These are phyloP conservation scores for Boeremia exigua DNA, from an alignment of 2,329 filamentous ascomycete genomes.

Conservation along the genomic window DNA sequence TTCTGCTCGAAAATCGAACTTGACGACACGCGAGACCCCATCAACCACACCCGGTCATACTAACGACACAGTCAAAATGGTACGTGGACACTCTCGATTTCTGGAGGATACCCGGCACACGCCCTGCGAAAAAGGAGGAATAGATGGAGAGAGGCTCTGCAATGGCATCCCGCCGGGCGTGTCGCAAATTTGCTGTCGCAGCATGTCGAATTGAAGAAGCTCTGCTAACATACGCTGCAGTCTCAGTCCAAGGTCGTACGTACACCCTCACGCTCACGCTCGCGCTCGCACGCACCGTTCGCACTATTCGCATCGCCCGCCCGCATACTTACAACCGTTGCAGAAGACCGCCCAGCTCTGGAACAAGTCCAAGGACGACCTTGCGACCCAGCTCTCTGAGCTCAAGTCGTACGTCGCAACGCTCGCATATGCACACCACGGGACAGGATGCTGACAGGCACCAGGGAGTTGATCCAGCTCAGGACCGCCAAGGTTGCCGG, in stretches of 20 bases:
- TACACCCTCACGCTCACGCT: constrained; percentile 22
- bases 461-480: constrained; percentile 84
- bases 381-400: constrained; percentile 70
- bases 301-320: constrained; percentile 35
- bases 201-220: constrained; percentile 11
- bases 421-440: constrained; percentile 11
- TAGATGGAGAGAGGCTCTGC: constrained; percentile 17
- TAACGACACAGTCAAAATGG: constrained; percentile 48
- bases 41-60: constrained; percentile 44
- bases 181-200: constrained; percentile 27
- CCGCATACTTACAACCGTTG: constrained; percentile 42
- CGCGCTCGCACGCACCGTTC: not conserved
- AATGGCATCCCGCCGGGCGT: constrained; percentile 26
- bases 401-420: constrained; percentile 45
- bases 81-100: constrained; percentile 37
- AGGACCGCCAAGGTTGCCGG: constrained; percentile 97
- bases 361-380: constrained; percentile 99
- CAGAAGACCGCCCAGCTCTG: constrained; percentile 91
- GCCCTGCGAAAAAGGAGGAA: constrained; percentile 20
- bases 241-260: constrained; percentile 64
- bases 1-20: constrained; percentile 25
- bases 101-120: constrained; percentile 9
- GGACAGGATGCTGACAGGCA: constrained; percentile 39
- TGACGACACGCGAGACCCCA: constrained; percentile 49
- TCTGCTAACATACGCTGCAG: constrained; percentile 14